These are phyloP conservation scores for Pseudogymnoascus pannorum DNA, from an alignment of 2,329 filamentous ascomycete species.

Conservation along the genomic window DNA sequence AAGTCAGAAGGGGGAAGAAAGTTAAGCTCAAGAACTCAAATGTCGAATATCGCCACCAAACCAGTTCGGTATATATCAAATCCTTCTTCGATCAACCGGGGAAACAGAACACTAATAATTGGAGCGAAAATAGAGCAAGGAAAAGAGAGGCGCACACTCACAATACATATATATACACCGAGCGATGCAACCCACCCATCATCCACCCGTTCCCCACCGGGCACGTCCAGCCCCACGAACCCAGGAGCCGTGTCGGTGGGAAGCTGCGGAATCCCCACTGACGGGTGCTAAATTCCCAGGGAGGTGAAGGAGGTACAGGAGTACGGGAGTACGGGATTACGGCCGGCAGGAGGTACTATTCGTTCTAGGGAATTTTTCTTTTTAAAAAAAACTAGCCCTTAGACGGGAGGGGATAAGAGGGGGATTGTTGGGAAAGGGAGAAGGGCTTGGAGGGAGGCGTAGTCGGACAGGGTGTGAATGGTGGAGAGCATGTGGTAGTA, in stretches of 20 bases:
- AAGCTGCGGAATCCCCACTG: constrained; percentile 4
- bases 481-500: neutral
- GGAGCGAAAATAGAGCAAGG: neutral
- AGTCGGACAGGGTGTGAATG: neutral
- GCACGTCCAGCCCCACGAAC: constrained; percentile 6
- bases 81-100: neutral
- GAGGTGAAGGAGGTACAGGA: neutral
- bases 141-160: neutral
- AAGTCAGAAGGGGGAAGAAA: neutral
- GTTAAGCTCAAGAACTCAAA: neutral
- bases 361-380: neutral
- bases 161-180: constrained; percentile 6
- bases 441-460: neutral
- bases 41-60: neutral
- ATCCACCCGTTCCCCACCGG: constrained; percentile 1
- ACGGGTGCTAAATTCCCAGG: neutral
- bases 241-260: constrained; percentile 6
- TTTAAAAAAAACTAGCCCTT: no score
- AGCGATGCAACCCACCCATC: constrained; percentile 2
- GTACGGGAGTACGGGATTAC: neutral
- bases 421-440: neutral
- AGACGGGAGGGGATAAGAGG: neutral
- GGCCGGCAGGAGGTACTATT: no score
- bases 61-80: neutral
- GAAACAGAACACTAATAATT: neutral